Base-by-base conservation (phyloP, 768 basidiomycete genomes). In the Xerocomellus intermedius region DNA sequence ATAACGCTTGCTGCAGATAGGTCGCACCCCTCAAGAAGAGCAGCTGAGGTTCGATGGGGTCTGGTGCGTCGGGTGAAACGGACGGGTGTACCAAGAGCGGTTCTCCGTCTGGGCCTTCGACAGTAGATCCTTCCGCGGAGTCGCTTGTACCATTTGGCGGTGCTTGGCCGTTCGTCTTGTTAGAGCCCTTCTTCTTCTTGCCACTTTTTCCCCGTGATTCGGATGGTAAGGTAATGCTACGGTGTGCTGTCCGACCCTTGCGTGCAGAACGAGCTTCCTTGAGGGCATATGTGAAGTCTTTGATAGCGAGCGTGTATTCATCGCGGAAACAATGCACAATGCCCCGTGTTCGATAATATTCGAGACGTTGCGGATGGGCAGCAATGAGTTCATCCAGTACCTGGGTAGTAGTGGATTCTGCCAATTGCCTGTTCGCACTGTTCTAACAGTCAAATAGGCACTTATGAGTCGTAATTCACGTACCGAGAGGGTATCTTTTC, bases 401-500 rank as follows among this genome's bases (percentile, higher is more conserved):
- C n/a, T 78, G 75, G 8, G 91, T 89, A 2, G 84, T 84, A 0
- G 91, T 92, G 6, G 87, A 91, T 64, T 93, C 87, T 38, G 91
- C 90, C 54, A 94, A 75, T 73, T 94, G 92, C 60, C 92, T 91
- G 62, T 58, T 56, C 9, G 62, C 48, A 54, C 66, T 64, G 54
- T 53, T 58, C 54, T 46, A 65, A 66, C 22, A 35, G 58, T 64
- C 49, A 60, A 49, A 38, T 38, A 43, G 48, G 60, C 1, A 57
- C 54, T 33, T 19, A 17, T 55, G 39, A 33, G 43, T 22, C 35
- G 39, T 58, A 17, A 19, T 35, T n/a, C 45, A 74, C 80, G 56
- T 57, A 94, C 91, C 92, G 80, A 52, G 93, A 94, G 21, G 93
- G 93, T 60, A 95, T 95, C 74, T 93, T 94, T 67, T 95, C 92